Conservation (phyloP, 2,329 filamentous ascomycete genomes). For the Helminthosporium solani region DNA sequence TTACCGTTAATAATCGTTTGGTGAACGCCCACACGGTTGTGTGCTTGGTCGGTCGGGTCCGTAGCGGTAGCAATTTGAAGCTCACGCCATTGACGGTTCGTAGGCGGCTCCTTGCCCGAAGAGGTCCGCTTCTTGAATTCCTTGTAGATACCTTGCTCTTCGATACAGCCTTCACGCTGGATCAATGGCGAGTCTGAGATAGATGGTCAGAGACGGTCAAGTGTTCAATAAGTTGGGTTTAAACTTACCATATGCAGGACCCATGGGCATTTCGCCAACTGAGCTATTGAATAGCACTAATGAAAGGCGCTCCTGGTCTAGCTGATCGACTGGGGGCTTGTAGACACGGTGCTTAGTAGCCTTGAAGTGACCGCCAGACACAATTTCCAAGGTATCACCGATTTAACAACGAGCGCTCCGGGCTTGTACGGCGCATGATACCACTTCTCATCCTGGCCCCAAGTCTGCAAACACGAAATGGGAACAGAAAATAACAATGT, state of each 20-base stretch:
- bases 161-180: constrained; percentile 23
- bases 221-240: background rate
- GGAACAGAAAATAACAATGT: constrained; percentile 27
- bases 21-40: constrained; percentile 26
- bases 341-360: constrained; percentile 49
- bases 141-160: constrained; percentile 22
- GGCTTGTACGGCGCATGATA: constrained; percentile 29
- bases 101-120: constrained; percentile 16
- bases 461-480: constrained; percentile 28
- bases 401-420: constrained; percentile 30
- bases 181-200: constrained; percentile 21
- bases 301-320: constrained; percentile 35
- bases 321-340: constrained; percentile 46
- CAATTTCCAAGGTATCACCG: constrained; percentile 41
- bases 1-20: constrained; percentile 22
- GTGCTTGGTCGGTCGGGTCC: constrained; percentile 22
- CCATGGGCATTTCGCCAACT: constrained; percentile 21
- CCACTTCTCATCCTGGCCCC: constrained; percentile 26
- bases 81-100: constrained; percentile 25
- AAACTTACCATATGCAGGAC: constrained; percentile 18
- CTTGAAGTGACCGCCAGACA: constrained; percentile 51
- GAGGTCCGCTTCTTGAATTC: constrained; percentile 25
- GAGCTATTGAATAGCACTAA: constrained; percentile 26
- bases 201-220: background rate
- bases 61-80: constrained; percentile 24